Conservation (phyloP, 495 filamentous ascomycete genomes). For the Cairneyella variabilis region DNA sequence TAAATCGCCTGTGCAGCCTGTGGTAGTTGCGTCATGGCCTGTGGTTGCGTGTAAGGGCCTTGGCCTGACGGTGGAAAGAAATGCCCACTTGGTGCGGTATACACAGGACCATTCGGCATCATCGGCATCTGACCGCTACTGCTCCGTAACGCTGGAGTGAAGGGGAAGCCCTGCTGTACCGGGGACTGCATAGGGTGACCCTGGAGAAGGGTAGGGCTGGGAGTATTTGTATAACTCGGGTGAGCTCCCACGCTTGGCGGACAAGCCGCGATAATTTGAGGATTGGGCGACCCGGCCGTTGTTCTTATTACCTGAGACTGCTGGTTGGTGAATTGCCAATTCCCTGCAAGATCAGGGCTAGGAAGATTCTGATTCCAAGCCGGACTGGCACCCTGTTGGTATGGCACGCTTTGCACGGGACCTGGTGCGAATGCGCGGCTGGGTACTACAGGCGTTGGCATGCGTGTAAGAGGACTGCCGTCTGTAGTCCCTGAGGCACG, state of each 20-base stretch:
- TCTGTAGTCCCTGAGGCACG: not conserved
- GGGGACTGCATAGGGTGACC: constrained; percentile 13
- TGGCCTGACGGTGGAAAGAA: not conserved
- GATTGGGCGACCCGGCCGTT: constrained; percentile 6
- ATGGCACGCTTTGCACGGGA: not conserved
- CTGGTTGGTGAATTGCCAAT: constrained; percentile 11
- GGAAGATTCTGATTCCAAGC: constrained; percentile 6
- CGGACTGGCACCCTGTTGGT: not conserved
- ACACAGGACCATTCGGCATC: not conserved
- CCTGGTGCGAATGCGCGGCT: constrained; percentile 3
- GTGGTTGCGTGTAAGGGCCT: not conserved
- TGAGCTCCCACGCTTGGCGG: constrained; percentile 8
- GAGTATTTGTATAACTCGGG: constrained; percentile 1
- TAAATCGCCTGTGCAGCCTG: not conserved
- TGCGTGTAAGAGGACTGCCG: not conserved
- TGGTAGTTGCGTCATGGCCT: not conserved
- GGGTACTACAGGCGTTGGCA: constrained; percentile 5
- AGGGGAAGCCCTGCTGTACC: constrained; percentile 10
- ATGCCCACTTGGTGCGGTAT: not conserved
- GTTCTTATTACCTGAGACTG: not conserved
- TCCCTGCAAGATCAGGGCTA: constrained; percentile 9
- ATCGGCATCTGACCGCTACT: not conserved
- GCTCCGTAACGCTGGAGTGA: constrained; percentile 5
- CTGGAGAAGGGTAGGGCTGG: constrained; percentile 13
- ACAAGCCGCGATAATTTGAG: not conserved